A percentile compares a stretch with the other conserved stretches of the same genome.
phyloP scores from a whole-genome alignment of 2,329 filamentous ascomycete genomes.

The Blastomyces parvus region DNA sequence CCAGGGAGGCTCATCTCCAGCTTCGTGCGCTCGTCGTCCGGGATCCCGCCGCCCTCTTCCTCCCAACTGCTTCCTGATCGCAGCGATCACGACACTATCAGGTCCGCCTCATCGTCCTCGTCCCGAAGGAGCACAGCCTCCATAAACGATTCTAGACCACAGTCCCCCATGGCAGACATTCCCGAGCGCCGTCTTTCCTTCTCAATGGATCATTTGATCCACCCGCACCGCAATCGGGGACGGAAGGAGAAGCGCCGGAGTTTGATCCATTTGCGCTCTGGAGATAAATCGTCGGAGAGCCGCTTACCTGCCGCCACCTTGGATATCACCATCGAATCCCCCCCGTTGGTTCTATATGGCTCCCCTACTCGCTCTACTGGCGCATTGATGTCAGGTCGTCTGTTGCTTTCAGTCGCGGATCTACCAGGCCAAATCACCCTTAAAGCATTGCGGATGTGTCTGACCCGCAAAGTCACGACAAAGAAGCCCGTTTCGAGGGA shows the following conservation, averaged over 20 bases:
- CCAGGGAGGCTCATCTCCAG: constrained; percentile 34
- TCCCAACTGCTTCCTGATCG: constrained; percentile 21
- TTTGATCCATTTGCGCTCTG: constrained; percentile 29
- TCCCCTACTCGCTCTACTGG: constrained; percentile 65
- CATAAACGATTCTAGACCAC: background rate
- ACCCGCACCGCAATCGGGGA: constrained; percentile 31
- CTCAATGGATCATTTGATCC: constrained; percentile 37
- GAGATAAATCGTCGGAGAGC: constrained; percentile 25
- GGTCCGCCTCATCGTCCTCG: constrained; percentile 27
- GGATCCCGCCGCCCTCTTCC: constrained; percentile 23
- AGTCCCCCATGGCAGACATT: background rate
- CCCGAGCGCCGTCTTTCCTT: constrained; percentile 35
- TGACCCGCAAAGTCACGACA: constrained; percentile 61
- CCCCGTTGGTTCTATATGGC: constrained; percentile 77
- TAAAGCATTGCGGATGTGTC: constrained; percentile 60
- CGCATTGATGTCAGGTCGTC: constrained; percentile 72
- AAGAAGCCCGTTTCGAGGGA: constrained; percentile 74
- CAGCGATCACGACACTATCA: constrained; percentile 12
- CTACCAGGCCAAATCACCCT: constrained; percentile 49
- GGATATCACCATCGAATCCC: constrained; percentile 66
- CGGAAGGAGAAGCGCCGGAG: constrained; percentile 35
- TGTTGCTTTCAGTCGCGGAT: constrained; percentile 56
- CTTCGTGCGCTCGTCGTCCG: constrained; percentile 33
- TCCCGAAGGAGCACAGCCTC: background rate
- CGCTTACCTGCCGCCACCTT: constrained; percentile 36